phyloP scores from a whole-genome alignment of 2,329 filamentous ascomycete genomes.

The Aspergillus thermomutatus region DNA sequence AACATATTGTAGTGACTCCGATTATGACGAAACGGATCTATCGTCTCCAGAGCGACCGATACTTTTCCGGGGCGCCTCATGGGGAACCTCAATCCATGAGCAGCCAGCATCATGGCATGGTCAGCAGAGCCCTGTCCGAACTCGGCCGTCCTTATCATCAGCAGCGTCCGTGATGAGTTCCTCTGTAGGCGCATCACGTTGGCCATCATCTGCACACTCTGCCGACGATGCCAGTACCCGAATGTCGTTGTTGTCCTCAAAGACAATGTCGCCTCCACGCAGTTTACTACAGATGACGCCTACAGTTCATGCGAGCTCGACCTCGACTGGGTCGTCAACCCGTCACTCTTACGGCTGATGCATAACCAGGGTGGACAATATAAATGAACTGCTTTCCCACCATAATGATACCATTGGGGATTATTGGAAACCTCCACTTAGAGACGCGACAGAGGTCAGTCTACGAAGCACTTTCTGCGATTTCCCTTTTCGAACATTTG shows the following conservation, averaged over 20 bases:
- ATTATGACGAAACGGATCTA: conserved; percentile 6
- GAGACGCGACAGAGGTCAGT: not conserved
- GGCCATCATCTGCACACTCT: not conserved
- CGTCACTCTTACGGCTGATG: not conserved
- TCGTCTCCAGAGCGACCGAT: conserved; percentile 2
- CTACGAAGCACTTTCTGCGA: not conserved
- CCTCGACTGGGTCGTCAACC: not conserved
- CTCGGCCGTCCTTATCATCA: conserved; percentile 3
- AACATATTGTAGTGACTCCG: conserved; percentile 2
- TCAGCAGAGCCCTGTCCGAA: not conserved
- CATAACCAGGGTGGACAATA: not conserved
- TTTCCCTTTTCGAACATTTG: not conserved
- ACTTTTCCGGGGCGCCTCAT: conserved; percentile 2
- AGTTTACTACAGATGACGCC: conserved; percentile 17
- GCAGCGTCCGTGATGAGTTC: conserved; percentile 3
- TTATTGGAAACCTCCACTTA: not conserved
- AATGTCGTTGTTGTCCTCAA: conserved; percentile 4
- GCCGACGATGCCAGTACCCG: not conserved
- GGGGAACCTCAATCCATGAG: conserved; percentile 6
- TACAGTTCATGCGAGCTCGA: not conserved
- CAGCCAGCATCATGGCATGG: conserved; percentile 1
- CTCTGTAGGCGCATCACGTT: not conserved
- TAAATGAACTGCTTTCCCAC: not conserved
- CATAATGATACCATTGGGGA: not conserved
- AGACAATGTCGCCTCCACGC: conserved; percentile 8